Conservation (phyloP, 2,329 filamentous ascomycete species). For the Fusarium sp. region DNA sequence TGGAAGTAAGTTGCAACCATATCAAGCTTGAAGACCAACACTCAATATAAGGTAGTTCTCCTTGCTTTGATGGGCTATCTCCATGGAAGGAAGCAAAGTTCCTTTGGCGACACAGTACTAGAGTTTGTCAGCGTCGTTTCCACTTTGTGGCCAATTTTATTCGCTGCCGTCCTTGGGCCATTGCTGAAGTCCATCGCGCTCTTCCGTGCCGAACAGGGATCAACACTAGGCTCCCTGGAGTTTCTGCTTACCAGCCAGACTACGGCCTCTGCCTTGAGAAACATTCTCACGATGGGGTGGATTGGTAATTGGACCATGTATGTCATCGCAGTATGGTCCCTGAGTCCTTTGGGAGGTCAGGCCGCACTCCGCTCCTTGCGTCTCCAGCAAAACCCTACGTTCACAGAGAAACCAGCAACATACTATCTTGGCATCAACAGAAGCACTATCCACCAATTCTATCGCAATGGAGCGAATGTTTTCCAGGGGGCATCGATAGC, state of each 20-base stretch:
- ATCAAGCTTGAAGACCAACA: too few relatives aligned
- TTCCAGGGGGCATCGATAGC: too few relatives aligned
- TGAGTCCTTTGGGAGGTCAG: neutral
- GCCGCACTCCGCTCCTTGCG: neutral
- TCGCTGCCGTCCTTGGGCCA: slow-evolving; percentile 2
- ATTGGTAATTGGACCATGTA: neutral
- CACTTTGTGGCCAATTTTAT: slow-evolving; percentile 9
- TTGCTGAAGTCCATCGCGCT: neutral
- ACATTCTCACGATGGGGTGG: neutral
- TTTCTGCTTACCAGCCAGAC: neutral
- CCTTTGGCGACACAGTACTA: neutral
- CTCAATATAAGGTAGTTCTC: too few relatives aligned
- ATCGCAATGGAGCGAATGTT: too few relatives aligned
- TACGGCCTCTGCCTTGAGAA: neutral
- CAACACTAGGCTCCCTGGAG: neutral
- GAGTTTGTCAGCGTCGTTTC: slow-evolving; percentile 1
- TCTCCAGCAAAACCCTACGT: fast-evolving
- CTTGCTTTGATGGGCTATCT: too few relatives aligned
- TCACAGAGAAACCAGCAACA: fast-evolving
- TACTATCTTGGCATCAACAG: neutral
- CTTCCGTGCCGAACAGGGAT: neutral
- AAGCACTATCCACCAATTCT: fast-evolving
- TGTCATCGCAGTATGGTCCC: neutral
- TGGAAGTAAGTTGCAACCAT: too few relatives aligned
- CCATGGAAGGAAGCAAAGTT: neutral